Percentiles rank a stretch among this genome's conserved stretches.
Evolutionary conservation across 2,329 filamentous ascomycete species (phyloP).

Genomic region (Aspergillus hiratsukae): DNA sequence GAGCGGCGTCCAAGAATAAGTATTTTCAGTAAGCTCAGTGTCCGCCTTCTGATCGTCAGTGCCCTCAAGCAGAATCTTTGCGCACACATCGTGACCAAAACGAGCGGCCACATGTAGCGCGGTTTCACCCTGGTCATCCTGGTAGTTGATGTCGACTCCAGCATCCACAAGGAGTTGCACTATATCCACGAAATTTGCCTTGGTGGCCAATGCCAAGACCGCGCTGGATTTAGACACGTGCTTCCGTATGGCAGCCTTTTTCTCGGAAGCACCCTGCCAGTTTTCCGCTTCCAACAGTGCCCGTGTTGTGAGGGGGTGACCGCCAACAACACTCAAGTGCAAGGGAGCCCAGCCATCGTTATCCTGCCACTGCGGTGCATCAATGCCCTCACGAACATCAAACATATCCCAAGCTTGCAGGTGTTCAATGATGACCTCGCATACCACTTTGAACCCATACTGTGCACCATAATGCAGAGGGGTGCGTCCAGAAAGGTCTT

Average conservation of each 20-base stretch:
- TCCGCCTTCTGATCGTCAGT: slow-evolving; percentile 67
- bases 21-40: slow-evolving; percentile 72
- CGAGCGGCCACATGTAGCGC: slow-evolving; percentile 87
- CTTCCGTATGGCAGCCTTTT: slow-evolving; percentile 62
- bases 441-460: slow-evolving; percentile 89
- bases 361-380: slow-evolving; percentile 86
- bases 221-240: slow-evolving; percentile 76
- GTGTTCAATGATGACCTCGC: slow-evolving; percentile 76
- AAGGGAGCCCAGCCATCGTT: slow-evolving; percentile 84
- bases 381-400: slow-evolving; percentile 77
- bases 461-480: slow-evolving; percentile 92
- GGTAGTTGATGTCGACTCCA: slow-evolving; percentile 89
- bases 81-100: slow-evolving; percentile 79
- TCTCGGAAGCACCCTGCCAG: slow-evolving; percentile 61
- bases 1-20: slow-evolving; percentile 91
- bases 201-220: slow-evolving; percentile 82
- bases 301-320: slow-evolving; percentile 80
- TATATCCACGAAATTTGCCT: slow-evolving; percentile 78
- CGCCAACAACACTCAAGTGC: slow-evolving; percentile 86
- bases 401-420: slow-evolving; percentile 90
- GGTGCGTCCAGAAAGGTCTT: slow-evolving; percentile 75
- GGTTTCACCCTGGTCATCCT: slow-evolving; percentile 84
- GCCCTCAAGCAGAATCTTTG: slow-evolving; percentile 68
- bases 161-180: slow-evolving; percentile 84
- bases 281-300: slow-evolving; percentile 75